A percentile compares a stretch with the other conserved stretches of the same genome.
phyloP scores from a whole-genome alignment of 2,329 filamentous ascomycete species.

The Botrytis cinerea region DNA sequence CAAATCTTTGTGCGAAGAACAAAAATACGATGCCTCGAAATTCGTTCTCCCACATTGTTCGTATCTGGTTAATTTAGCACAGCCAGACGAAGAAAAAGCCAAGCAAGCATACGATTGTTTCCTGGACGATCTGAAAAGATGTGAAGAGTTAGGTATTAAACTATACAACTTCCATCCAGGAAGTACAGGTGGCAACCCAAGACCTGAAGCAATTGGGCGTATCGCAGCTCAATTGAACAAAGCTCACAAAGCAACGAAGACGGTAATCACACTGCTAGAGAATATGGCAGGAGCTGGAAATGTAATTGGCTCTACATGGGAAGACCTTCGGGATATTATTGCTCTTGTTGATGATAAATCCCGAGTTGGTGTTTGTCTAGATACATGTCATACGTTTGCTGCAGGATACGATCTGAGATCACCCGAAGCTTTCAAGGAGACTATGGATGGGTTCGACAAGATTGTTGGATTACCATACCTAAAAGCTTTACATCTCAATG shows the following conservation, averaged over 20 bases:
- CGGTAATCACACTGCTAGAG: constrained; percentile 83
- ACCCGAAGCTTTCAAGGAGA: constrained; percentile 69
- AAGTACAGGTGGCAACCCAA: constrained; percentile 68
- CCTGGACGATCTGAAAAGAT: constrained; percentile 82
- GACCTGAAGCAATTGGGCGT: constrained; percentile 70
- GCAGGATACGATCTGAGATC: constrained; percentile 88
- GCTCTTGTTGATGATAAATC: constrained; percentile 74
- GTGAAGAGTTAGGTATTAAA: constrained; percentile 79
- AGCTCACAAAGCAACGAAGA: constrained; percentile 73
- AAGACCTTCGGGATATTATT: constrained; percentile 86
- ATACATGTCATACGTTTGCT: constrained; percentile 95
- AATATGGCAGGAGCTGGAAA: constrained; percentile 94
- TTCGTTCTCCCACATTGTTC: constrained; percentile 90
- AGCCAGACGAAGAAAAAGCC: constrained; percentile 76
- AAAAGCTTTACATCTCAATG: constrained; percentile 87
- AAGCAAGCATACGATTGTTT: constrained; percentile 84
- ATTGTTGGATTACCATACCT: constrained; percentile 79
- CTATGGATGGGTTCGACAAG: constrained; percentile 74
- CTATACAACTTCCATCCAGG: constrained; percentile 99
- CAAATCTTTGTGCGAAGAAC: constrained; percentile 63
- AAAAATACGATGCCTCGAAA: constrained; percentile 69
- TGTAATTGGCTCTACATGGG: constrained; percentile 80
- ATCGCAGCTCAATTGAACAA: constrained; percentile 82
- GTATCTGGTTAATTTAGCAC: constrained; percentile 94
- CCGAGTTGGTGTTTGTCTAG: constrained; percentile 89